Evolutionary conservation across 805 yeast genomes (phyloP), one percentile per base, ranked within the genome.

Genomic region (Ogataea kodamae): DNA sequence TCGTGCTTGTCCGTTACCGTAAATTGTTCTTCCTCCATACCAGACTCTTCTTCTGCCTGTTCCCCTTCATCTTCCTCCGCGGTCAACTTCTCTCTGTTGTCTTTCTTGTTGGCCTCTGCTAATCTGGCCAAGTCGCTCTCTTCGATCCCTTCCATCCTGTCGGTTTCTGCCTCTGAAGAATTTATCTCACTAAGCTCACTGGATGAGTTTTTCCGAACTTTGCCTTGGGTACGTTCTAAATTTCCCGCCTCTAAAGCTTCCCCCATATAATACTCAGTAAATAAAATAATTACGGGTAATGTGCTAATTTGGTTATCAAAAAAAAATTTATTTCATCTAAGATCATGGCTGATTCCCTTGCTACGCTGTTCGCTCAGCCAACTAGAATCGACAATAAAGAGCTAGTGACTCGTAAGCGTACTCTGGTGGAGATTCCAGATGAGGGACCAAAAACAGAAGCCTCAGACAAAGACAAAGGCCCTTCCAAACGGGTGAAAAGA

Each of bases 81-180:
- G 13, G 28, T 26, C 14, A 31, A 33, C 34, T 16, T 42, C 35
- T 25, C 27, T 24, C 23, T 30, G 38, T 26, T 35, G n/a, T 30
- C 45, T 4, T 33, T 32, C 19, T 32, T 29, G 32, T 14, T 68
- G 53, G 40, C 62, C 65, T 49, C 45, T 6, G 65, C 66, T 31
- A 67, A 48, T 4, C 65, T 59, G 13, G 59, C 64, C 42, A 82
- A 52, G 22, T 74, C 67, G 12, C 81, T 70, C 21, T 69, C 72
- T n/a, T 73, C 87, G 25, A 57, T 33, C 14, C 52, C 59, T 23
- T 77, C 90, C 85, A 87, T 76, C 48, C 76, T 81, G 53, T 88
- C 96, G 0, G 97, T 88, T 55, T 88, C 97, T 11, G 92, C 95
- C 59, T 88, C 96, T 10, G 92, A 81, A 46, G 78, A 70, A 35